Conservation (phyloP, 306 rosid genomes). For the Vachellia collinsii region DNA sequence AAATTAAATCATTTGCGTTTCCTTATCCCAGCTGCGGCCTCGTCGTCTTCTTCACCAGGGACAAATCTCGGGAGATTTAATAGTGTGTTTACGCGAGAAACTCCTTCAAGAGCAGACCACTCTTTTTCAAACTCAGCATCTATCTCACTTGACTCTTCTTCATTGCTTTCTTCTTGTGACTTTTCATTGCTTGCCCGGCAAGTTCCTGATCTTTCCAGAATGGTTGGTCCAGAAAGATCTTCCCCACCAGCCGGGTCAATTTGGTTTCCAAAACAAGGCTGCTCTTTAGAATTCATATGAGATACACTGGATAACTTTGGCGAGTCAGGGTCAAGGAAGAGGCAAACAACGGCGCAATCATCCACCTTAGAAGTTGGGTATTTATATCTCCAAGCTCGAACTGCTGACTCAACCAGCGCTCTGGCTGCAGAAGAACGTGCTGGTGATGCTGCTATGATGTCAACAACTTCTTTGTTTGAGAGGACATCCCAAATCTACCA, state of each 20-base stretch:
- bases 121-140: constrained; percentile 59
- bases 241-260: constrained; percentile 40
- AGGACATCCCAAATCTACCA: constrained; percentile 96
- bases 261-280: constrained; percentile 37
- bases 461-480: constrained; percentile 92
- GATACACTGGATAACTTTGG: constrained; percentile 55
- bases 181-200: constrained; percentile 51
- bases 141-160: constrained; percentile 44
- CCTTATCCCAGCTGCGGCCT: constrained; percentile 38
- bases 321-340: constrained; percentile 65
- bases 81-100: constrained; percentile 92
- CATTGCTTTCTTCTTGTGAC: constrained; percentile 42
- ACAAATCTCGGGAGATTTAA: constrained; percentile 86
- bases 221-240: constrained; percentile 38
- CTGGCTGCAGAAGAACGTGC: constrained; percentile 74
- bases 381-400: constrained; percentile 78
- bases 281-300: constrained; percentile 51
- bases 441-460: constrained; percentile 75
- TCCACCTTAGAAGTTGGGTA: constrained; percentile 96
- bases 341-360: constrained; percentile 95
- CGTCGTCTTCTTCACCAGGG: constrained; percentile 77
- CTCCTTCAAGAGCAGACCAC: constrained; percentile 99
- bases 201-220: constrained; percentile 53
- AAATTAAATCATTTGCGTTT: constrained; percentile 46
- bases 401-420: constrained; percentile 83